Evolutionary conservation across 441 rosid species (phyloP).

Genomic region (Syzygium syzygioides): DNA sequence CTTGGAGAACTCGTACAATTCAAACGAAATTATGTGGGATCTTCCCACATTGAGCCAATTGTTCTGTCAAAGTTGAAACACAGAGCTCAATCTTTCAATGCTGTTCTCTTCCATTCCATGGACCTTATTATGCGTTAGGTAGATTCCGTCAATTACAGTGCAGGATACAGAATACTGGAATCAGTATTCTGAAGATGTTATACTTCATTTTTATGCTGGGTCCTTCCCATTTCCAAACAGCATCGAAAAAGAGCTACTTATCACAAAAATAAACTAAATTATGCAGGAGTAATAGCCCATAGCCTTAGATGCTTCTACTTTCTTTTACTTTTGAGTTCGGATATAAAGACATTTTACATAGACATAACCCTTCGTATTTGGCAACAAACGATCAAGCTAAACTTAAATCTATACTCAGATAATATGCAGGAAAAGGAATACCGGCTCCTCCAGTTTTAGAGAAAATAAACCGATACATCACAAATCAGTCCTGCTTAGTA

Average conservation of each 20-base stretch:
- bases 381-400: background rate
- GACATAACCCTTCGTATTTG: background rate
- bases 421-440: background rate
- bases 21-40: slow-evolving; percentile 53
- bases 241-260: background rate
- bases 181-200: background rate
- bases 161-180: background rate
- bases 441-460: background rate
- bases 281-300: background rate
- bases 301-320: background rate
- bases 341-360: background rate
- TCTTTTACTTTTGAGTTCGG: background rate
- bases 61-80: slow-evolving; percentile 14
- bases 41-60: slow-evolving; percentile 39
- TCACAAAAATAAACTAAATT: background rate
- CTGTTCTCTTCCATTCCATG: background rate
- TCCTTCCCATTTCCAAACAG: background rate
- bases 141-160: background rate
- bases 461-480: background rate
- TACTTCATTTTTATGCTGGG: background rate
- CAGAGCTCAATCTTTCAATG: background rate
- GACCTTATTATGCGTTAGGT: background rate
- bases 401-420: background rate
- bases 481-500: background rate
- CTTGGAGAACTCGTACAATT: slow-evolving; percentile 36